These are phyloP conservation scores for Pyricularia grisea DNA, from an alignment of 2,329 filamentous ascomycete species.

Conservation along the genomic window DNA sequence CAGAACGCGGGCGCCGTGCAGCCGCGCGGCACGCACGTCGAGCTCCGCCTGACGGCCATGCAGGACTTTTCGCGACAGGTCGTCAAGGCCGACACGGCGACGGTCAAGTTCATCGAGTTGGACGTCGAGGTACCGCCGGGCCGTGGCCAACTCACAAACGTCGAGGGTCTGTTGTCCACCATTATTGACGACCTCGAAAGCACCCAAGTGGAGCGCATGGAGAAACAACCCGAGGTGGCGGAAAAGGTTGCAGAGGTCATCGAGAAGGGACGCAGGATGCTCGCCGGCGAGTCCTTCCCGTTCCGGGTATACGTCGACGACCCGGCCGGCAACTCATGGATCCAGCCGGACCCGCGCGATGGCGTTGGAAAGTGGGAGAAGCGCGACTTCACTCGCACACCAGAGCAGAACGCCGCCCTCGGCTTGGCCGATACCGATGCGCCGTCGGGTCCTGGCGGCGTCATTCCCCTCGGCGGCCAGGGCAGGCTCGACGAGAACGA, in stretches of 20 bases:
- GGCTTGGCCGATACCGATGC: slow-evolving; percentile 61
- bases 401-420: slow-evolving; percentile 78
- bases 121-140: slow-evolving; percentile 90
- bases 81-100: slow-evolving; percentile 82
- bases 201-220: slow-evolving; percentile 75
- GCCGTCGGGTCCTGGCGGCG: slow-evolving; percentile 30
- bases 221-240: slow-evolving; percentile 67
- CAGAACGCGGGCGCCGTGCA: slow-evolving; percentile 90
- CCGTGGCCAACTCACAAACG: slow-evolving; percentile 83
- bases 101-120: slow-evolving; percentile 80
- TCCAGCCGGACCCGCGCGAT: slow-evolving; percentile 75
- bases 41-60: slow-evolving; percentile 63
- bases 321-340: slow-evolving; percentile 91
- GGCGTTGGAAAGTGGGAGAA: slow-evolving; percentile 82
- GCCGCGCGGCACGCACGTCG: slow-evolving; percentile 76
- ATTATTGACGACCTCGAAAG: slow-evolving; percentile 73
- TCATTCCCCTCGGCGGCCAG: slow-evolving; percentile 36
- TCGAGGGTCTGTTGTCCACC: slow-evolving; percentile 76
- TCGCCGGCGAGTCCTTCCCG: slow-evolving; percentile 68
- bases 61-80: slow-evolving; percentile 78
- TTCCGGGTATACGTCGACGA: slow-evolving; percentile 88
- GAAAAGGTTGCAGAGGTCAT: slow-evolving; percentile 72
- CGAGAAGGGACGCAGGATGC: slow-evolving; percentile 63
- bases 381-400: slow-evolving; percentile 70
- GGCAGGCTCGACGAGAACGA: slow-evolving; percentile 42